Conservation (phyloP, 2,329 filamentous ascomycete species). For the Aspergillus novofumigatus region DNA sequence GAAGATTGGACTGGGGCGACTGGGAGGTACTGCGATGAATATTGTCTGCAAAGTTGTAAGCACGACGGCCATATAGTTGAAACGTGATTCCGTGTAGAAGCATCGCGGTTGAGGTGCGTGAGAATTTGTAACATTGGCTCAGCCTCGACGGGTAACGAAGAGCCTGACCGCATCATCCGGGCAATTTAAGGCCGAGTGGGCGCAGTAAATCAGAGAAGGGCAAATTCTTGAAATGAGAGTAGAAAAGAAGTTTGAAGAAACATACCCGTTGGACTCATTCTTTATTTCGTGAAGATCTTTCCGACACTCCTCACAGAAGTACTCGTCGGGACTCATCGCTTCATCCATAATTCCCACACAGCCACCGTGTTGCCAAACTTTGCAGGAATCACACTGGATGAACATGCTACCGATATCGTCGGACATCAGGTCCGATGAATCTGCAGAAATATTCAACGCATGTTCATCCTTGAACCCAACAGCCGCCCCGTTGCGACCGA, state of each 20-base stretch:
- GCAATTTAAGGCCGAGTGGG: background rate
- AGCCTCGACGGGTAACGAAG: background rate
- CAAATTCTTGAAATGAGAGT: background rate
- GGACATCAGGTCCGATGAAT: slow-evolving; percentile 58
- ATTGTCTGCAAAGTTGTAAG: slow-evolving; percentile 48
- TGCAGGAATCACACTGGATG: slow-evolving; percentile 95
- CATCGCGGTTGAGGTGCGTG: background rate
- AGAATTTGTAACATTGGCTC: background rate
- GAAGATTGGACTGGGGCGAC: slow-evolving; percentile 48
- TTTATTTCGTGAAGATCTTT: slow-evolving; percentile 86
- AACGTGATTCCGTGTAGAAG: background rate
- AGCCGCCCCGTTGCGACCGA: slow-evolving; percentile 53
- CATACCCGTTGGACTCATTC: slow-evolving; percentile 79
- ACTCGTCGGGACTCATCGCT: slow-evolving; percentile 87
- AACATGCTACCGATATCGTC: slow-evolving; percentile 93
- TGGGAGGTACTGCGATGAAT: slow-evolving; percentile 61
- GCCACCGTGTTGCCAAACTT: slow-evolving; percentile 97
- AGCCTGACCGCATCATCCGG: background rate
- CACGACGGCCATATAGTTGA: slow-evolving; percentile 14
- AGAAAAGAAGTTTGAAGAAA: slow-evolving; percentile 13
- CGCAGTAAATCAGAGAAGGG: background rate
- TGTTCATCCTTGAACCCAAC: slow-evolving; percentile 52
- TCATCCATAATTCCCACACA: slow-evolving; percentile 97
- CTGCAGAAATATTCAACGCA: slow-evolving; percentile 56
- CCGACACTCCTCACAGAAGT: slow-evolving; percentile 94